Evolutionary conservation across 176 grass and related monocot species (phyloP), one percentile per base, ranked within the genome.

Genomic region (Oropetium thomaeum): DNA sequence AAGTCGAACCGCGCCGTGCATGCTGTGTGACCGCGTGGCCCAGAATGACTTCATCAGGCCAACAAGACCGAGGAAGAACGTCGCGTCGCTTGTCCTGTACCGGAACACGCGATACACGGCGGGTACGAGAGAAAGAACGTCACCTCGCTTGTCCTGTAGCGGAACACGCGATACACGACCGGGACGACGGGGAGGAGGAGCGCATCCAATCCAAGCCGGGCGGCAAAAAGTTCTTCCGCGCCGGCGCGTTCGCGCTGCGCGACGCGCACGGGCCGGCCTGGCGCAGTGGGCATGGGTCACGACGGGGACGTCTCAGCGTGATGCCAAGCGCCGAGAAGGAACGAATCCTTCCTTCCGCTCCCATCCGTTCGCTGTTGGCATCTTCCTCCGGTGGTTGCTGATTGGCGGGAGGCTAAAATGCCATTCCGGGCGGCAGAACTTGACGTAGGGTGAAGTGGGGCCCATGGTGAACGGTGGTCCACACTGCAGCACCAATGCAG

Each of bases 121-220:
- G 0, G 13, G n/a, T n/a, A n/a, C n/a, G n/a, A n/a, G n/a, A n/a
- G n/a, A n/a, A n/a, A n/a, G n/a, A n/a, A n/a, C n/a, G n/a, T n/a
- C n/a, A n/a, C n/a, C n/a, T n/a, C n/a, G 35, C 23, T 16, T 25
- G 33, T 51, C 17, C 41, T 4, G 32, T 33, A 32, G 67, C 20
- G 19, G 33, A 12, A 34, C 67, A 65, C 75, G 68, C n/a, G 67
- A 53, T 58, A 79, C 75, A 85, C 82, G 58, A 37, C 35, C 35
- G 25, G 5, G 29, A 34, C 66, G 43, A 29, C 19, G 20, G n/a
- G 20, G 20, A 10, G 19, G 40, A 35, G 37, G 22, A 16, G 28
- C 42, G 13, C 37, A n/a, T n/a, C n/a, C n/a, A n/a, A 20, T 77
- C 72, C 30, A 69, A 76, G 10, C 10, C 19, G 39, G 26, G 17